Evolutionary conservation across 2,329 filamentous ascomycete species (phyloP).

Genomic region (Phoma sp.): DNA sequence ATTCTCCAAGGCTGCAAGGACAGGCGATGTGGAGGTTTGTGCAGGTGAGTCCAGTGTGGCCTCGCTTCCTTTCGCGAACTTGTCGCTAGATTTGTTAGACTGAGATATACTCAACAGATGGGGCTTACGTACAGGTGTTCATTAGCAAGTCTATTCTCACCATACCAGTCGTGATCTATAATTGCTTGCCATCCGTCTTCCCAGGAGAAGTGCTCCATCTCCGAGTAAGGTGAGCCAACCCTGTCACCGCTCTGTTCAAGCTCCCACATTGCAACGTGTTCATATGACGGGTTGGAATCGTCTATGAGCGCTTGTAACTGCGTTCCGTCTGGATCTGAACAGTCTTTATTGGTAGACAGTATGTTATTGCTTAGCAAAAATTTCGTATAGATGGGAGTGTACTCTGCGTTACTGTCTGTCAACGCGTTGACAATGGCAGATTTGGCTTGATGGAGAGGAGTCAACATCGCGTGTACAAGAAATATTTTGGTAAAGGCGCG

Average conservation of each 20-base stretch:
- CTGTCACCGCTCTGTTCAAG: neutral
- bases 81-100: no score
- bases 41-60: no score
- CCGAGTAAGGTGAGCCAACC: conserved; percentile 14
- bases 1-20: no score
- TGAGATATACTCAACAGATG: no score
- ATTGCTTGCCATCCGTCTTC: conserved; percentile 31
- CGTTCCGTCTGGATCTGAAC: neutral
- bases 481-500: neutral
- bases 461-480: neutral
- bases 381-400: neutral
- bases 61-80: no score
- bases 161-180: conserved; percentile 35
- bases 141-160: neutral
- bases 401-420: neutral
- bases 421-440: neutral
- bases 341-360: neutral
- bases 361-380: neutral
- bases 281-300: neutral
- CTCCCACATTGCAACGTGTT: neutral
- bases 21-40: no score
- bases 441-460: neutral
- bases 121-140: no score
- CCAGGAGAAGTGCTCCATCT: conserved; percentile 19
- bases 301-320: neutral